phyloP scores from a whole-genome alignment of 164 flowering plant genomes.

The Akebia trifoliata region DNA sequence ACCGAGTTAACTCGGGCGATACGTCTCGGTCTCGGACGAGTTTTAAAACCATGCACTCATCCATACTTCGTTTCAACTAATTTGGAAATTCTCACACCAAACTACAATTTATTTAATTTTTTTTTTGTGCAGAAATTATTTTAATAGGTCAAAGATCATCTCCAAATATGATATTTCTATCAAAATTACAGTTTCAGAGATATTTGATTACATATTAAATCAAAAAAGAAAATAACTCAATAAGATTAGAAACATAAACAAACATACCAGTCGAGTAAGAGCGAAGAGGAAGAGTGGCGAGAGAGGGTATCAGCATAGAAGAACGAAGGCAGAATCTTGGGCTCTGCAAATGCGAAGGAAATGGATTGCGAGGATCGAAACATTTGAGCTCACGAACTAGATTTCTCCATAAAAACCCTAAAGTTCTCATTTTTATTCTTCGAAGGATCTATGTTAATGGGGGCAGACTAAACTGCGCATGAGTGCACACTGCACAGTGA shows the following conservation, averaged over 20 bases:
- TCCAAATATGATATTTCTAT: neutral
- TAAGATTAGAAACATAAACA: neutral
- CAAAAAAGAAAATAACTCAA: neutral
- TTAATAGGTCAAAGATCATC: too few relatives aligned
- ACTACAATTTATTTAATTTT: neutral
- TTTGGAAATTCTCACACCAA: neutral
- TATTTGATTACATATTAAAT: neutral
- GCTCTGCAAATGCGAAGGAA: neutral
- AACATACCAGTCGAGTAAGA: constrained; percentile 14
- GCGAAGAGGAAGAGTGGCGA: neutral
- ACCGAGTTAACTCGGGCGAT: too few relatives aligned
- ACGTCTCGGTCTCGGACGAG: too few relatives aligned
- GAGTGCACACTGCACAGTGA: too few relatives aligned
- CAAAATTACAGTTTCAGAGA: neutral
- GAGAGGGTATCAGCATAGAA: neutral
- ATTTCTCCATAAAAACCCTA: constrained; percentile 11
- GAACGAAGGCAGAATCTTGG: constrained; percentile 5
- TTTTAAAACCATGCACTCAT: too few relatives aligned
- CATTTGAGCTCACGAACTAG: neutral
- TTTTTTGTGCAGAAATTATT: too few relatives aligned
- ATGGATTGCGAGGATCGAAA: neutral
- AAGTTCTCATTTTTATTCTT: neutral
- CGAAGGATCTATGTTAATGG: too few relatives aligned
- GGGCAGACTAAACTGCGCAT: too few relatives aligned
- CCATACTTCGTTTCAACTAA: too few relatives aligned